Evolutionary conservation across 129 eudicot genomes (phyloP), one percentile per base, ranked within the genome.

Genomic region (Flaveria sonorensis): DNA sequence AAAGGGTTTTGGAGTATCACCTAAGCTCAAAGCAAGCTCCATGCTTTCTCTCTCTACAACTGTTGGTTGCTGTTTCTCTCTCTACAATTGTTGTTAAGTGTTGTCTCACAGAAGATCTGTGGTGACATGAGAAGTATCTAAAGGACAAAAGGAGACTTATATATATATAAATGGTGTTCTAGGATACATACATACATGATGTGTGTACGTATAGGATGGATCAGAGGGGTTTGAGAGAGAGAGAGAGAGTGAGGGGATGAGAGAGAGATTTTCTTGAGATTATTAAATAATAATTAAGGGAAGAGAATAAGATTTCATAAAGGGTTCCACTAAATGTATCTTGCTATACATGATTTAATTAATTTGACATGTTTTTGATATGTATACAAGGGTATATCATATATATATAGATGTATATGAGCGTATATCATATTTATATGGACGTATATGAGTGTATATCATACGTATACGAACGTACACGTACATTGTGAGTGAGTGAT

Each of bases 11-110:
- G 87, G 82, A 1, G 93, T 48, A 14, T 89, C 97, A 47, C 98
- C 98, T 68, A 94, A 86, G 81, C 97, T 94, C 85, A 94, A 77
- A 83, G 87, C 98, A 40, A 94, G 81, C 76, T 94, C 98, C 98
- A 94, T 93, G 18, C 50, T 72, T 80, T 80, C 61, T 73, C 74
- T 80, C 73, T 60, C 83, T 59, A 23, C 7, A 59, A 47, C 16
- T 32, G 39, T 67, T 7, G 6, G 10, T n/a, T n/a, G 19, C 53
- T 73, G 53, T 39, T 66, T 73, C 77, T 73, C 43, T 43, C 48
- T 43, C 48, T 43, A 7, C 0, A 43, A 43, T 13, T 43, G 11
- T 43, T 43, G 2, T 6, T 8, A 45, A 8, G 12, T 8, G 12
- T 8, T 45, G 48, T 32, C 39, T 32, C 39, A 32, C 39, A 32